phyloP scores from a whole-genome alignment of 768 basidiomycete genomes.

The Serendipita sp. region DNA sequence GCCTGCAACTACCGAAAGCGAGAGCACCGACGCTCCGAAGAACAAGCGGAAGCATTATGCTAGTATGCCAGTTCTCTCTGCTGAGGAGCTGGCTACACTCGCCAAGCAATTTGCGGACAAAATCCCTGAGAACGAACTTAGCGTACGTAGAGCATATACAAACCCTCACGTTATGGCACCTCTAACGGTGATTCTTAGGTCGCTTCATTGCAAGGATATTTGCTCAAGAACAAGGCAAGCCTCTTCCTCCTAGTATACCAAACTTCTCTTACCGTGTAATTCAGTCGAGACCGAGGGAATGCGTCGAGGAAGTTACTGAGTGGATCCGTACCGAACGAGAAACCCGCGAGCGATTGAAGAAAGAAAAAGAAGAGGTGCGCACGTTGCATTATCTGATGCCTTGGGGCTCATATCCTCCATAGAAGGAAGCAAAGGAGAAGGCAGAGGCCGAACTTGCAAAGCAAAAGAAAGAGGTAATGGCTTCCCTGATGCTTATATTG shows the following conservation, averaged over 20 bases:
- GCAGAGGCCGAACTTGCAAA: conserved; percentile 52
- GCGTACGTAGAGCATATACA: conserved; percentile 33
- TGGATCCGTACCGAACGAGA: conserved; percentile 71
- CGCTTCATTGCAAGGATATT: conserved; percentile 69
- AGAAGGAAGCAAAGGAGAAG: conserved; percentile 73
- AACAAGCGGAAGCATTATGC: conserved; percentile 47
- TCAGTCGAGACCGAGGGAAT: conserved; percentile 75
- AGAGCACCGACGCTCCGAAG: conserved; percentile 45
- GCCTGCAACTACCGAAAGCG: conserved; percentile 6
- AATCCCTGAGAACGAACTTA: conserved; percentile 77
- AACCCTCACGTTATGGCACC: conserved; percentile 2
- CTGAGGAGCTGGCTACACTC: conserved; percentile 58
- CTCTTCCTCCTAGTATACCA: conserved; percentile 14
- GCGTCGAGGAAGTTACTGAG: conserved; percentile 59
- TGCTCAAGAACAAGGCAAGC: conserved; percentile 23
- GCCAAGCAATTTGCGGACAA: conserved; percentile 70
- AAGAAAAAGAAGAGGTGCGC: conserved; percentile 28
- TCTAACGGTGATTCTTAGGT: conserved; percentile 30
- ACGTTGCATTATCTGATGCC: background rate
- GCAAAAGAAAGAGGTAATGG: conserved; percentile 40
- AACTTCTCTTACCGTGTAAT: too few species aligned
- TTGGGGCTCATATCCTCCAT: background rate
- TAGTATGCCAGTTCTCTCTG: conserved; percentile 51
- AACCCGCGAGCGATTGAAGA: conserved; percentile 70
- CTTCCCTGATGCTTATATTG: background rate